Base-by-base conservation (phyloP, 2,329 filamentous ascomycete genomes). In the Nemania sp. region DNA sequence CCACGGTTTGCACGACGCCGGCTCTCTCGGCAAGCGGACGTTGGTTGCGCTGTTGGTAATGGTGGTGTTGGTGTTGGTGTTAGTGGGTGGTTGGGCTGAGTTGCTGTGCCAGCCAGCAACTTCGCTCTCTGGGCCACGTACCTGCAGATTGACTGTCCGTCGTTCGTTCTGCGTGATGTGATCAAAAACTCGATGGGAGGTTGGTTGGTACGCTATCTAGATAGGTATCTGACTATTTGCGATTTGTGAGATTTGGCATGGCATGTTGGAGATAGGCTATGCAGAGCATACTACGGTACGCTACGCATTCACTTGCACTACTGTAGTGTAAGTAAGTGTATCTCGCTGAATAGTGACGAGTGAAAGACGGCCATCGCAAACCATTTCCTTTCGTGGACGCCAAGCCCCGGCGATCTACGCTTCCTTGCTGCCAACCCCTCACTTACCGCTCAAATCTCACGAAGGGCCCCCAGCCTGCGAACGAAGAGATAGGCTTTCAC, bases 351-450 rank as follows among this genome's bases (percentile, higher is more conserved):
- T 15, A 15, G 12, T 15, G 12, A 5, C 30, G 6, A 6, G 30
- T 14, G 6, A 34, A 15, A 34, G 31, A 34, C 19, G 9, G 19
- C 22, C 19, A 17, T 56, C 54, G 54, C 54, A 56, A 56, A 56
- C 28, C 45, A 45, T 28, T 49, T 42, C 54, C 50, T 20, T 17
- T 39, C 31, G 6, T 23, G 48, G 52, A 33, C 33, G 53, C 53
- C 53, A 56, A 52, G 53, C 36, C 42, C 5, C 33, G 24, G 19
- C 24, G 53, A 56, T 56, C 48, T 52, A 44, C 48, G 23, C 20
- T 12, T 22, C 36, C 33, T n/a, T 30, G n/a, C 31, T 23, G 17
- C 20, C 9, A 46, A 42, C 33, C 49, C 54, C 54, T 52, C 47
- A 49, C 39, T 28, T 11, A 22, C 28, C 36, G 22, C 20, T 41